phyloP scores from a whole-genome alignment of 73 alveolate genomes.

The Paramecium primaurelia region DNA sequence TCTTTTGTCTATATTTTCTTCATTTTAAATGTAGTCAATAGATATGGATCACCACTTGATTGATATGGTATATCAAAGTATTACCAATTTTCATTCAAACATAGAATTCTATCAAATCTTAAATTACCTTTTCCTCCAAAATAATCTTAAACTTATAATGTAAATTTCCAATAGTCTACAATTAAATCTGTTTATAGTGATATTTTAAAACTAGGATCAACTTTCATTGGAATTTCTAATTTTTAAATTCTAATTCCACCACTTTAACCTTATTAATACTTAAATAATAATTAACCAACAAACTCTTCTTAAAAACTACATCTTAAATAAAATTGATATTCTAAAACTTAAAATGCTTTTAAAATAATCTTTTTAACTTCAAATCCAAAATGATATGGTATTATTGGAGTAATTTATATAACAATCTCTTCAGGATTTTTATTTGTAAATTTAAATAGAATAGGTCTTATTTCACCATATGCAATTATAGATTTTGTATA shows the following conservation, averaged over 20 bases:
- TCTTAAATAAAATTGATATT: not conserved
- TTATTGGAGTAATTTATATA: not conserved
- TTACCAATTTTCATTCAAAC: constrained; percentile 34
- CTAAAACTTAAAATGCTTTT: not conserved
- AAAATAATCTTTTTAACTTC: not conserved
- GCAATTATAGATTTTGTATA: not conserved
- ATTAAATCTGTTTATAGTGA: not conserved
- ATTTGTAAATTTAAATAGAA: constrained; percentile 20
- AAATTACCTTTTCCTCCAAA: constrained; percentile 29
- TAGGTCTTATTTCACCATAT: constrained; percentile 34
- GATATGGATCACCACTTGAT: constrained; percentile 10
- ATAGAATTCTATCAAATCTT: not conserved
- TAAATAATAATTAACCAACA: constrained; percentile 38
- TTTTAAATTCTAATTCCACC: constrained; percentile 30
- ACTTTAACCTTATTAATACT: not conserved
- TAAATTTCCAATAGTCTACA: constrained; percentile 25
- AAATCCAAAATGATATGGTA: constrained; percentile 46
- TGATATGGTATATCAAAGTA: not conserved
- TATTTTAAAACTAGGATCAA: constrained; percentile 26
- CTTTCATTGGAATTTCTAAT: constrained; percentile 42
- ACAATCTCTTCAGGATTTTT: not conserved
- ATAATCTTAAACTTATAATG: not conserved
- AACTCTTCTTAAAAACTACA: constrained; percentile 37
- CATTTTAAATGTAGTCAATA: not conserved
- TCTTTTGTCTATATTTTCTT: not conserved